phyloP scores from a whole-genome alignment of 2,329 filamentous ascomycete genomes.

The Apiospora aurea region DNA sequence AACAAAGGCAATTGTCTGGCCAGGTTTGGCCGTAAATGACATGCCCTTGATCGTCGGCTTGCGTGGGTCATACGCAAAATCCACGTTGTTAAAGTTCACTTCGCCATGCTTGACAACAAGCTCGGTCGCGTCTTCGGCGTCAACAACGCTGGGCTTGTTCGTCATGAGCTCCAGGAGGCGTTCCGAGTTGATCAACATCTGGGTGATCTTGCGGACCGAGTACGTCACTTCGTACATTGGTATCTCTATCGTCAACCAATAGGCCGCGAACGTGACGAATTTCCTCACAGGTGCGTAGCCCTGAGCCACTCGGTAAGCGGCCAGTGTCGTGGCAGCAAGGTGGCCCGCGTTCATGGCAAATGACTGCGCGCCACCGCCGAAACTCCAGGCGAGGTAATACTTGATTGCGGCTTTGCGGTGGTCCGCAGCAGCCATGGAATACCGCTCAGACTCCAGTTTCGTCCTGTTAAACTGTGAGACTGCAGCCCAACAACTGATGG shows the following conservation, averaged over 20 bases:
- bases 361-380: slow-evolving; percentile 9
- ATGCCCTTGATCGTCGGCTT: slow-evolving; percentile 48
- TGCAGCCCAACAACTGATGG: slow-evolving; percentile 66
- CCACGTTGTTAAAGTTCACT: slow-evolving; percentile 61
- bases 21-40: slow-evolving; percentile 50
- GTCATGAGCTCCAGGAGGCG: slow-evolving; percentile 63
- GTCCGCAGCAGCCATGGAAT: slow-evolving; percentile 36
- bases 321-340: slow-evolving; percentile 11
- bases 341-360: slow-evolving; percentile 14
- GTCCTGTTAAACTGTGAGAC: slow-evolving; percentile 54
- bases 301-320: neutral
- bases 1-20: slow-evolving; percentile 54
- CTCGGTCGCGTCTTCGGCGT: slow-evolving; percentile 52
- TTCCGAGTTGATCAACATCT: slow-evolving; percentile 70
- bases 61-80: slow-evolving; percentile 60
- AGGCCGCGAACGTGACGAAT: slow-evolving; percentile 12
- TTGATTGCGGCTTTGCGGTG: slow-evolving; percentile 33
- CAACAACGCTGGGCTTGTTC: slow-evolving; percentile 61
- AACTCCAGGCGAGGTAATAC: slow-evolving; percentile 31
- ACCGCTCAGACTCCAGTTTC: slow-evolving; percentile 39
- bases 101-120: slow-evolving; percentile 54
- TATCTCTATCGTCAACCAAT: neutral
- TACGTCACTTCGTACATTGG: slow-evolving; percentile 42
- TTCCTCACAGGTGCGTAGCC: slow-evolving; percentile 2
- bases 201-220: slow-evolving; percentile 38